These are phyloP conservation scores for Coemansia erecta DNA, from an alignment of 192 early-diverging fungal species.

Conservation along the genomic window DNA sequence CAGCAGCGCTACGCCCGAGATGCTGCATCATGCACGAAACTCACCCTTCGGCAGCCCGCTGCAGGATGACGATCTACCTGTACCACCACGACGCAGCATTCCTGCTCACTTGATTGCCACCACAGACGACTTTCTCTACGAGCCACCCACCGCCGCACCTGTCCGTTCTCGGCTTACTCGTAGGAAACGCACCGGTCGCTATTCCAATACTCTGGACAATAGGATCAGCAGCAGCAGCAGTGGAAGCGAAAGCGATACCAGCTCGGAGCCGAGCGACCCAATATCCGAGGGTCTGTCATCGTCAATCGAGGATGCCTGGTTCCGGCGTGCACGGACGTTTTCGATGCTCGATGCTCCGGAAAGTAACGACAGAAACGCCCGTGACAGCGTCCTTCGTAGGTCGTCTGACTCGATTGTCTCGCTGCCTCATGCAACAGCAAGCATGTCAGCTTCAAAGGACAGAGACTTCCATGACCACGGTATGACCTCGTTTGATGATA, in stretches of 20 bases:
- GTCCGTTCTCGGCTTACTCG: too few relatives aligned
- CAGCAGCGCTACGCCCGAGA: not conserved
- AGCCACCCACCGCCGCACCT: not conserved
- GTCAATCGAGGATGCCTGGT: constrained; percentile 22
- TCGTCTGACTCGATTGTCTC: constrained; percentile 12
- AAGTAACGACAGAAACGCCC: not conserved
- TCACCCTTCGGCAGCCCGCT: not conserved
- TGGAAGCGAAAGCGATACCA: constrained; percentile 13
- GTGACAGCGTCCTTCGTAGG: not conserved
- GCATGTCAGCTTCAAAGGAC: constrained; percentile 19
- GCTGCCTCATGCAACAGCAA: constrained; percentile 28
- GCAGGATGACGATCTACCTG: constrained; percentile 6
- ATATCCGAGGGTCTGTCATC: constrained; percentile 7
- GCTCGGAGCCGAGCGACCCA: not conserved
- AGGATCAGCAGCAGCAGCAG: not conserved
- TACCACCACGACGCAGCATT: constrained; percentile 6
- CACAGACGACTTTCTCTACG: not conserved
- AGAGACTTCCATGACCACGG: not conserved
- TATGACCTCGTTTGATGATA: too few relatives aligned
- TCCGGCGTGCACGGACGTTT: constrained; percentile 34
- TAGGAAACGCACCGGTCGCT: too few relatives aligned
- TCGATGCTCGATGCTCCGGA: constrained; percentile 7
- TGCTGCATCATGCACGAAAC: too few relatives aligned
- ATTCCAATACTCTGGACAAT: too few relatives aligned
- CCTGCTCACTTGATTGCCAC: constrained; percentile 15